phyloP scores from a whole-genome alignment of 1,139 yeast genomes.

The Sugiyamaella castrensis region DNA sequence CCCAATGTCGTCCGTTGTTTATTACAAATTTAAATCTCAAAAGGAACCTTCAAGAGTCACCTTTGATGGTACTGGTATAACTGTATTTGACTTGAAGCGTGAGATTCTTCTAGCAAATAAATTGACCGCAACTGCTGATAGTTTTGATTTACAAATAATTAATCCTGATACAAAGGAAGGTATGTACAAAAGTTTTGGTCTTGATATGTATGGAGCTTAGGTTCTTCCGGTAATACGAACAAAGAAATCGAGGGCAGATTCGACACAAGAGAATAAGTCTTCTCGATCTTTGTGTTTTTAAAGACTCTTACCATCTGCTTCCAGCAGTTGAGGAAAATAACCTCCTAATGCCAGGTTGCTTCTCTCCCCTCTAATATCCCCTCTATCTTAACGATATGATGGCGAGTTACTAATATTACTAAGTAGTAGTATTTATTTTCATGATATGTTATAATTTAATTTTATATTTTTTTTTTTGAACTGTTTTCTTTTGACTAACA shows the following conservation, averaged over 20 bases:
- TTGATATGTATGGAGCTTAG: too few relatives aligned
- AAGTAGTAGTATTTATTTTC: too few relatives aligned
- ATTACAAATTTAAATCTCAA: slow-evolving; percentile 84
- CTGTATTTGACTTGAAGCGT: slow-evolving; percentile 89
- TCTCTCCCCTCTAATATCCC: not conserved
- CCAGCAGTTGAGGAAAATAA: too few relatives aligned
- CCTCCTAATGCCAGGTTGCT: too few relatives aligned
- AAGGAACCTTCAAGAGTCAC: slow-evolving; percentile 73
- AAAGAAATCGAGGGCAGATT: too few relatives aligned
- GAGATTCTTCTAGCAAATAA: slow-evolving; percentile 83
- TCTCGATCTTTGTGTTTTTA: too few relatives aligned
- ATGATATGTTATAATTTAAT: not conserved
- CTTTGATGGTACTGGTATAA: slow-evolving; percentile 95
- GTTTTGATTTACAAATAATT: slow-evolving; percentile 67
- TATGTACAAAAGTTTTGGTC: slow-evolving; percentile 21
- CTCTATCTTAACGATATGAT: not conserved
- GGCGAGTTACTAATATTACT: not conserved
- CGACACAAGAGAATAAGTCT: too few relatives aligned
- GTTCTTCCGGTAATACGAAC: too few relatives aligned
- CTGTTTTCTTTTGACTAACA: not conserved
- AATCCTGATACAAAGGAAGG: slow-evolving; percentile 73
- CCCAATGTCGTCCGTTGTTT: slow-evolving; percentile 82
- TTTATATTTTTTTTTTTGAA: not conserved
- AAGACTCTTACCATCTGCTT: too few relatives aligned
- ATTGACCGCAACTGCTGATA: slow-evolving; percentile 75